Percentiles rank a stretch among this genome's conserved stretches.
These are phyloP conservation scores for Russula earlei DNA, from an alignment of 768 basidiomycete genomes.

Conservation along the genomic window DNA sequence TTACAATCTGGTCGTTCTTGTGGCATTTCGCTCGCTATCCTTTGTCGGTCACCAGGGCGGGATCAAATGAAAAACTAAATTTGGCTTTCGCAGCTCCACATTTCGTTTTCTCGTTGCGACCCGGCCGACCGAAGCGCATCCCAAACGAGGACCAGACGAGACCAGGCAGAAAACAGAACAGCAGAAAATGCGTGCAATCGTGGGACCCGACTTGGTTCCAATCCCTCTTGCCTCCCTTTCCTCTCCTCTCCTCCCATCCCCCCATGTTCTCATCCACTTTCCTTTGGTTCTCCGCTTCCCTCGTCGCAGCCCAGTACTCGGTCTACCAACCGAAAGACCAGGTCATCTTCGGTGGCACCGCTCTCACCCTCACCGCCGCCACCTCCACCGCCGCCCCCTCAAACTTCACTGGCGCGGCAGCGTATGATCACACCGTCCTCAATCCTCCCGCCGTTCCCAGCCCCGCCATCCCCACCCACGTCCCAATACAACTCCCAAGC, in stretches of 20 bases:
- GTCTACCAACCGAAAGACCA: slow-evolving; percentile 18
- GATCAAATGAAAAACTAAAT: too few species aligned
- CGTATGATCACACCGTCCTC: slow-evolving; percentile 44
- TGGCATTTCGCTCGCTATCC: too few species aligned
- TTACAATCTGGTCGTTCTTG: too few species aligned
- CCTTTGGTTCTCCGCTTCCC: not conserved
- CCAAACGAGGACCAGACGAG: too few species aligned
- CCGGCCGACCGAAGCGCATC: too few species aligned
- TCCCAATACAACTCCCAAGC: slow-evolving; percentile 35
- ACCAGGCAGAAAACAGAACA: too few species aligned
- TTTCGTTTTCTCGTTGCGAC: too few species aligned
- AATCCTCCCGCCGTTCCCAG: slow-evolving; percentile 43
- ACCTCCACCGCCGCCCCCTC: slow-evolving; percentile 29
- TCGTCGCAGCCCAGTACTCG: not conserved
- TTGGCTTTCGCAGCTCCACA: too few species aligned
- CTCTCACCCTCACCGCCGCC: not conserved
- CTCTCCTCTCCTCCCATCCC: not conserved
- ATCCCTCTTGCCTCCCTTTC: not conserved
- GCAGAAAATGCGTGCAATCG: too few species aligned
- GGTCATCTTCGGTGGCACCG: slow-evolving; percentile 15
- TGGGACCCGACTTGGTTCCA: too few species aligned
- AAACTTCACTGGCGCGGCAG: slow-evolving; percentile 38
- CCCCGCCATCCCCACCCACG: slow-evolving; percentile 34
- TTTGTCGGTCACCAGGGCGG: too few species aligned
- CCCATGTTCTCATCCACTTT: not conserved